Conservation (phyloP, 768 basidiomycete species). For the Gloeostereum incarnatum region DNA sequence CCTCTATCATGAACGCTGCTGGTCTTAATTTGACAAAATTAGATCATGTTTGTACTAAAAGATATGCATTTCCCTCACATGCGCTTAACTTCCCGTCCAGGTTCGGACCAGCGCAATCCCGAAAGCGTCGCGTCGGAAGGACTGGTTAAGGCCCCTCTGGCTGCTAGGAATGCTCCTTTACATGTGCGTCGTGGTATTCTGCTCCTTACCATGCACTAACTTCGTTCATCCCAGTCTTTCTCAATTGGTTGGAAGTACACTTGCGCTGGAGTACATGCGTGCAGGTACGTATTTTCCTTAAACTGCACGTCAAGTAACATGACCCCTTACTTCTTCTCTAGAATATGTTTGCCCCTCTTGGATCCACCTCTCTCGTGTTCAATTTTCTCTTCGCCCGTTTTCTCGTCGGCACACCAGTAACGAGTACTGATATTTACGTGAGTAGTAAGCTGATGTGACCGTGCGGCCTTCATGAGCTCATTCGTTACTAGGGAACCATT, state of each 20-base stretch:
- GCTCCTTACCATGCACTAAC: constrained; percentile 1
- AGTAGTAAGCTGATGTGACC: constrained; percentile 13
- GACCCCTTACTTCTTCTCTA: constrained; percentile 15
- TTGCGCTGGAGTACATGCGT: constrained; percentile 83
- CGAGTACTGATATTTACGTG: constrained; percentile 75
- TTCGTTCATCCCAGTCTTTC: constrained; percentile 42
- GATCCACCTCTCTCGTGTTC: constrained; percentile 89
- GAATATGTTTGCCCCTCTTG: constrained; percentile 96
- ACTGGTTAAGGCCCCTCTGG: constrained; percentile 85
- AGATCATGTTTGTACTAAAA: constrained; percentile 70
- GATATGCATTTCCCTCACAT: background rate
- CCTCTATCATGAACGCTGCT: constrained; percentile 82
- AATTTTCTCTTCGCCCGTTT: constrained; percentile 94
- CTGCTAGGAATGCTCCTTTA: constrained; percentile 90
- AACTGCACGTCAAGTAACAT: background rate
- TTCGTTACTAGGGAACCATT: constrained; percentile 55
- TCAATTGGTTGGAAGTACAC: constrained; percentile 80
- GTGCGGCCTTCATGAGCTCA: constrained; percentile 1
- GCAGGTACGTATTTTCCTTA: constrained; percentile 36
- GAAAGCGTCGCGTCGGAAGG: constrained; percentile 59
- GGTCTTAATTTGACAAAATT: constrained; percentile 94
- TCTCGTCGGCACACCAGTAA: constrained; percentile 80
- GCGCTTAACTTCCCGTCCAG: constrained; percentile 21
- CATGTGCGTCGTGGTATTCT: constrained; percentile 45
- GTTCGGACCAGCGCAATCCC: constrained; percentile 71